Percentiles rank a stretch among this genome's conserved stretches.
These are phyloP conservation scores for Backusella macrospora DNA, from an alignment of 192 early-diverging fungal species.

Conservation along the genomic window DNA sequence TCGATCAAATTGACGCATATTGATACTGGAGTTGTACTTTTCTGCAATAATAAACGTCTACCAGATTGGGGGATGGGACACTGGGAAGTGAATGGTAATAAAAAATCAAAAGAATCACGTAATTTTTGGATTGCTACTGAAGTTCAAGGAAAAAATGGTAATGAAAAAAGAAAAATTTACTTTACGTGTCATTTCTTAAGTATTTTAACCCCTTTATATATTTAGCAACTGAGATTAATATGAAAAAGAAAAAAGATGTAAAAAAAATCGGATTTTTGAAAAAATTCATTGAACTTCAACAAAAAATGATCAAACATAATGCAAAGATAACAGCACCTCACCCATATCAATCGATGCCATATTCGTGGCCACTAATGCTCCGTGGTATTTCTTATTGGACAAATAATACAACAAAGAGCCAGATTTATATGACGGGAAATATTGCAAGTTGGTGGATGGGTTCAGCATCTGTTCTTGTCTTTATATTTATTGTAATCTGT, in stretches of 20 bases:
- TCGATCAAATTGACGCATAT: constrained; percentile 76
- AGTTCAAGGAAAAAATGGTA: constrained; percentile 76
- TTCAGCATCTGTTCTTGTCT: constrained; percentile 55
- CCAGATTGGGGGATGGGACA: constrained; percentile 91
- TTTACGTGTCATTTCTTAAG: neutral
- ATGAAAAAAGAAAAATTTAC: neutral
- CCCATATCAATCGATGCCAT: constrained; percentile 85
- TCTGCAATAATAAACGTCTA: constrained; percentile 66
- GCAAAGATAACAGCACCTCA: constrained; percentile 86
- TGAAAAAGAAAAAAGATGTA: constrained; percentile 53
- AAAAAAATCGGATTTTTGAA: constrained; percentile 67
- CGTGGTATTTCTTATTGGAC: constrained; percentile 95
- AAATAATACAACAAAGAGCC: constrained; percentile 65
- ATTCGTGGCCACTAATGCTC: constrained; percentile 86
- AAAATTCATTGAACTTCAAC: constrained; percentile 90
- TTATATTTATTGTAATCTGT: constrained; percentile 56
- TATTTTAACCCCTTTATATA: neutral
- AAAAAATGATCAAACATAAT: constrained; percentile 90
- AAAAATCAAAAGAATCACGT: constrained; percentile 69
- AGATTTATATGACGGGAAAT: constrained; percentile 93
- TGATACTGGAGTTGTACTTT: constrained; percentile 77
- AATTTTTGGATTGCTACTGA: constrained; percentile 83
- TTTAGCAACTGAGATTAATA: constrained; percentile 46
- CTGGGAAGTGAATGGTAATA: constrained; percentile 94
- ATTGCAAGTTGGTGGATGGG: constrained; percentile 86